Evolutionary conservation across 2,329 filamentous ascomycete species (phyloP).

Genomic region (Penicillium italicum): DNA sequence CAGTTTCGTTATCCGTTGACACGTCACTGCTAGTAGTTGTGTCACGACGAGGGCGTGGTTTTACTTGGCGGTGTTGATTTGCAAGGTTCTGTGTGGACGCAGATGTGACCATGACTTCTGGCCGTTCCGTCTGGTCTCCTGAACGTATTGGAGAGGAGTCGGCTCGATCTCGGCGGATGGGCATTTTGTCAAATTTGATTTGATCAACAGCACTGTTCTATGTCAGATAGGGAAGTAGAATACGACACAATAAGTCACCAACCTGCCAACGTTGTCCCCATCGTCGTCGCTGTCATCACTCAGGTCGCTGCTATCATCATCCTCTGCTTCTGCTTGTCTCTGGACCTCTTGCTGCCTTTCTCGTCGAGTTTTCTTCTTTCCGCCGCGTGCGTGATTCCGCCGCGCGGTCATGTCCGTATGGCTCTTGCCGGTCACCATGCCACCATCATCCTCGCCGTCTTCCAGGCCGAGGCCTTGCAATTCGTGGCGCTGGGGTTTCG

Average conservation of each 20-base stretch:
- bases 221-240: conserved; percentile 17
- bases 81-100: conserved; percentile 51
- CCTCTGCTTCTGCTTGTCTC: conserved; percentile 55
- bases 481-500: conserved; percentile 28
- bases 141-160: conserved; percentile 80
- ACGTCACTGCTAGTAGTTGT: conserved; percentile 64
- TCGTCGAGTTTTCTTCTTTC: conserved; percentile 32
- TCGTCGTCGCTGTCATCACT: conserved; percentile 66
- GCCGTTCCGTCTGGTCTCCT: conserved; percentile 43
- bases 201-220: conserved; percentile 68
- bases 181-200: conserved; percentile 96
- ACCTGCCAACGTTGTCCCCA: conserved; percentile 44
- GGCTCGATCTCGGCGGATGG: conserved; percentile 69
- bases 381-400: conserved; percentile 28
- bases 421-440: conserved; percentile 59
- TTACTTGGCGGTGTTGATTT: conserved; percentile 51
- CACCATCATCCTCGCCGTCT: conserved; percentile 58
- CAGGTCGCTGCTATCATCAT: conserved; percentile 64
- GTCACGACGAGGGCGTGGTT: conserved; percentile 56
- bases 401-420: conserved; percentile 56
- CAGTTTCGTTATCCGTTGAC: conserved; percentile 62
- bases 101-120: conserved; percentile 54
- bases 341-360: conserved; percentile 48
- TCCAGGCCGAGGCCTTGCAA: conserved; percentile 36
- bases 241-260: conserved; percentile 6